Evolutionary conservation across 2,329 filamentous ascomycete species (phyloP).

Genomic region (Passalora sequoiae): DNA sequence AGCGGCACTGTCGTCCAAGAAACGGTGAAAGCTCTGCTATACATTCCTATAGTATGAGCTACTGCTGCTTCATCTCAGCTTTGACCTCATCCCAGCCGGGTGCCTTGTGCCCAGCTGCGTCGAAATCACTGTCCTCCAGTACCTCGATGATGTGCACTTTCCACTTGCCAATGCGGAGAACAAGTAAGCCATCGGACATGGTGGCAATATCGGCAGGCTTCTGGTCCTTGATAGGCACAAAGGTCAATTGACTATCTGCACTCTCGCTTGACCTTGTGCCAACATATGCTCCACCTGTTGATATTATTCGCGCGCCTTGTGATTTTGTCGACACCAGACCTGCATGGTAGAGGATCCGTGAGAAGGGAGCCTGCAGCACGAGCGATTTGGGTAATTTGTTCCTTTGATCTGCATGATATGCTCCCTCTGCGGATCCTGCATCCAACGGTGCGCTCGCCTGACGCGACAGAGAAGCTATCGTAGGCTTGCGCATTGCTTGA

Average conservation of each 20-base stretch:
- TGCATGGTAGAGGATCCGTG: slow-evolving; percentile 31
- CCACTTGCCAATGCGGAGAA: slow-evolving; percentile 56
- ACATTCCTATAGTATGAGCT: too few relatives aligned
- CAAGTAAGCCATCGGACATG: slow-evolving; percentile 51
- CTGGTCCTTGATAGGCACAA: slow-evolving; percentile 58
- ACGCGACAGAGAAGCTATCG: slow-evolving; percentile 18
- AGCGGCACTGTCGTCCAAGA: too few relatives aligned
- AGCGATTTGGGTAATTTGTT: slow-evolving; percentile 26
- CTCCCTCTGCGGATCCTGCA: not conserved
- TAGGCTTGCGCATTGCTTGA: slow-evolving; percentile 38
- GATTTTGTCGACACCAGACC: slow-evolving; percentile 30
- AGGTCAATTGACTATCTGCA: slow-evolving; percentile 50
- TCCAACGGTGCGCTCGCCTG: not conserved
- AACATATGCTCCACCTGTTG: slow-evolving; percentile 33
- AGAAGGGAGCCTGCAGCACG: slow-evolving; percentile 26
- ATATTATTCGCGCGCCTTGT: slow-evolving; percentile 29
- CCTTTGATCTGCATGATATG: slow-evolving; percentile 22
- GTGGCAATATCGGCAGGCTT: slow-evolving; percentile 55
- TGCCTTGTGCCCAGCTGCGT: slow-evolving; percentile 41
- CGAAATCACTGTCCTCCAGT: slow-evolving; percentile 51
- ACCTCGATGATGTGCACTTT: slow-evolving; percentile 55
- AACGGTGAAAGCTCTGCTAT: too few relatives aligned
- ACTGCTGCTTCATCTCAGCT: not conserved
- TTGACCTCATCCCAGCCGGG: slow-evolving; percentile 47
- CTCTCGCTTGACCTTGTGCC: slow-evolving; percentile 31